Evolutionary conservation across 257 asterid species (phyloP).

Genomic region (Fraxinus cuspidata): DNA sequence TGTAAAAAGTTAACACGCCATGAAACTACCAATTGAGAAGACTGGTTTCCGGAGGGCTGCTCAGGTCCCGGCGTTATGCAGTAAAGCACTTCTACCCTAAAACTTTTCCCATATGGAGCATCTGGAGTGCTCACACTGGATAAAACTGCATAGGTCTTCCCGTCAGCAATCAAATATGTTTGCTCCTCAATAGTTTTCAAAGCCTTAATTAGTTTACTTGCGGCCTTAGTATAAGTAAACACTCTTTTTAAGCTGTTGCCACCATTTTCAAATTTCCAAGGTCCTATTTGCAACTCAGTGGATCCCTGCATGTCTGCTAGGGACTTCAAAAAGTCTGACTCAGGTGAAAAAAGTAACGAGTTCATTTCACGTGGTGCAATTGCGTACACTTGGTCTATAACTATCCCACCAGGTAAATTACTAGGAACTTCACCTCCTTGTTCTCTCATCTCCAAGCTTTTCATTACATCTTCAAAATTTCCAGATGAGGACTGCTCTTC

Average conservation of each 20-base stretch:
- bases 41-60: slow-evolving; percentile 75
- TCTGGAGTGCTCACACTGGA: slow-evolving; percentile 86
- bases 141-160: slow-evolving; percentile 62
- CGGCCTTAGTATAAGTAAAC: slow-evolving; percentile 69
- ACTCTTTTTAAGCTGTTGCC: slow-evolving; percentile 65
- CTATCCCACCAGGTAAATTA: slow-evolving; percentile 75
- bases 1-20: slow-evolving; percentile 89
- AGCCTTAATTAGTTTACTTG: slow-evolving; percentile 77
- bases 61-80: slow-evolving; percentile 84
- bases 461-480: slow-evolving; percentile 71
- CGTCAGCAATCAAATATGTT: slow-evolving; percentile 76
- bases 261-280: slow-evolving; percentile 75
- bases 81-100: slow-evolving; percentile 80
- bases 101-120: slow-evolving; percentile 86
- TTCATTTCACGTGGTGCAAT: slow-evolving; percentile 69
- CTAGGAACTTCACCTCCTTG: slow-evolving; percentile 65
- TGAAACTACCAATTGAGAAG: slow-evolving; percentile 73
- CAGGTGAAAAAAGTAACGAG: slow-evolving; percentile 68
- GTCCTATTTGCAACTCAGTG: slow-evolving; percentile 68
- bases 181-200: slow-evolving; percentile 90
- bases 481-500: slow-evolving; percentile 54
- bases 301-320: slow-evolving; percentile 64
- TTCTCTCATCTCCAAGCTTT: slow-evolving; percentile 62
- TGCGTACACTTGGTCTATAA: slow-evolving; percentile 69
- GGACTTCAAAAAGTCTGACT: slow-evolving; percentile 59